phyloP scores from a whole-genome alignment of 345 rosid species.

The Balakata baccata region DNA sequence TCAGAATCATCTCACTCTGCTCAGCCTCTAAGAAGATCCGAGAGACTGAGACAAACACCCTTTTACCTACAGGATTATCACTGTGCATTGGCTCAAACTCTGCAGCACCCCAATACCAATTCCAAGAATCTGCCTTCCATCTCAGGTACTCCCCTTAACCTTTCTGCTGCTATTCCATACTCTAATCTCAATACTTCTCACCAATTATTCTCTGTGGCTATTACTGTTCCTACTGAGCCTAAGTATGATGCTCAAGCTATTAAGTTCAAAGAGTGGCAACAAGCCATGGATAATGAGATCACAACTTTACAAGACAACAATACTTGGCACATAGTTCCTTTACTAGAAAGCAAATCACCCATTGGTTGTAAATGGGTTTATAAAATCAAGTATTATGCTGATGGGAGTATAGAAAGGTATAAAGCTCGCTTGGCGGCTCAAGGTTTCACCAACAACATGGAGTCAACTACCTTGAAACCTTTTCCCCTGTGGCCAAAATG shows the following conservation, averaged over 20 bases:
- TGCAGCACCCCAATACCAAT: too few relatives aligned
- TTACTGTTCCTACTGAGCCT: neutral
- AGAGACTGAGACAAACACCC: too few relatives aligned
- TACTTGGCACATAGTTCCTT: neutral
- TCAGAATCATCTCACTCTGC: too few relatives aligned
- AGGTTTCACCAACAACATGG: neutral
- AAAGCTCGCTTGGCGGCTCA: neutral
- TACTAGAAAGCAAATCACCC: neutral
- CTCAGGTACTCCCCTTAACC: too few relatives aligned
- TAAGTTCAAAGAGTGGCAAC: neutral
- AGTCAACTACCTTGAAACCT: neutral
- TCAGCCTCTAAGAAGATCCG: too few relatives aligned
- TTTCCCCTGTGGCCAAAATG: neutral
- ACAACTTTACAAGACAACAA: neutral
- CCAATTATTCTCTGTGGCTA: neutral
- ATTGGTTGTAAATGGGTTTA: constrained; percentile 1
- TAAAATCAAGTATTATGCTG: neutral
- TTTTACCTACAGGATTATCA: too few relatives aligned
- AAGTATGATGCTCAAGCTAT: neutral
- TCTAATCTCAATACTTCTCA: neutral
- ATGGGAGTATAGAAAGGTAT: neutral
- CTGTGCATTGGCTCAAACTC: too few relatives aligned
- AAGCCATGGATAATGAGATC: neutral
- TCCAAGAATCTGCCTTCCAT: too few relatives aligned
- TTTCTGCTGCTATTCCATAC: too few relatives aligned